Evolutionary conservation across 2,329 filamentous ascomycete species (phyloP), one percentile per base, ranked within the genome.

Genomic region (Colletotrichum karsti): DNA sequence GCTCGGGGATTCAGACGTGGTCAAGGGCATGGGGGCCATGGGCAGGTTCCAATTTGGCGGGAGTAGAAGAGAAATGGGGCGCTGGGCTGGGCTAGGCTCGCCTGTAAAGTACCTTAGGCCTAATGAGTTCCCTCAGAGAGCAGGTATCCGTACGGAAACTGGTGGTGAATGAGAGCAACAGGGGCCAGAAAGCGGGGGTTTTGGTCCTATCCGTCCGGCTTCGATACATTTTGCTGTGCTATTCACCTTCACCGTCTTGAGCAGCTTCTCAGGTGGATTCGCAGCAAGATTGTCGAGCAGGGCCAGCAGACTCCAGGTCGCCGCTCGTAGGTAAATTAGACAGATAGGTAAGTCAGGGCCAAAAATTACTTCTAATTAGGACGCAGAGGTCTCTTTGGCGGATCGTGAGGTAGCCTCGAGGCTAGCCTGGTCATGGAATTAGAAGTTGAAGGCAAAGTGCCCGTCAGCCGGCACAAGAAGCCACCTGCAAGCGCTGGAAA

Each of bases 11-110:
- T 53, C 46, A 51, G 50, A 30, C 50, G 8, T 53, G 22, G 54
- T 26, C 65, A 37, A 68, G 54, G 53, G 46, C 54, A 67, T 51
- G 59, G 59, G 51, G 35, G 35, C 33, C 55, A 60, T 60, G 57
- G 57, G 44, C 44, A 64, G 39, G 46, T 68, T 59, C 65, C 65
- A 64, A 68, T 65, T 65, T 65, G 65, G 54, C 65, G 53, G 64
- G 60, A 65, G 61, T 60, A 60, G 46, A 54, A 53, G 46, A 58
- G 61, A 64, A 65, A 65, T 26, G 53, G 54, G 65, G 39, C 64
- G 28, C 64, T 64, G 39, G 60, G 60, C 64, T 64, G 60, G 64
- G 64, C 64, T 53, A 24, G 64, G 60, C 64, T 64, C 64, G 48
- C 35, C 18, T 35, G 33, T 35, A 35, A 35, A 54, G 39, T 64